Base-by-base conservation (phyloP, 2,329 filamentous ascomycete species). In the Neofusicoccum kwambonambiense region DNA sequence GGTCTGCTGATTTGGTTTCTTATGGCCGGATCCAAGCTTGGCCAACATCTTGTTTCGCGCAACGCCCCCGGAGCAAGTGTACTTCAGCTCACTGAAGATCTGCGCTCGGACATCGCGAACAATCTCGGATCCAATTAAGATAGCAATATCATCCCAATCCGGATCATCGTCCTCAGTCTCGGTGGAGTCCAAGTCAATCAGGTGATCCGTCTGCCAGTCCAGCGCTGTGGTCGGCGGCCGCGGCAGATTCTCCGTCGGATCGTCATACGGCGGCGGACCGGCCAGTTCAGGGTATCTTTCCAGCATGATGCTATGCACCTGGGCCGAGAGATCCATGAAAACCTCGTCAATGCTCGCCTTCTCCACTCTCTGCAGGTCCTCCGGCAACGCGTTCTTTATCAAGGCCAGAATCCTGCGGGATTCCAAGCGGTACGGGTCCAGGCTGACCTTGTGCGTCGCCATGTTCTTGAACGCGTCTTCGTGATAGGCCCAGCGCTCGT, bases 281-380 rank as follows among this genome's bases (percentile, higher is more conserved):
- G 76, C 75, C 57, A 98, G 78, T 74, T 95, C 89, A 0, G 91
- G 88, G 76, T 92, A 97, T 60, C 91, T 82, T 69, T 91, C 83
- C 45, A 97, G 77, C 56, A 99, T 79, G 34, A 90, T 82, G 2
- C 84, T 83, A 76, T 96, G 91, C 3, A 97, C 85, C 67, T 97
- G 90, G 0, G 90, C 89, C 9, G 92, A 96, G 57, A 99, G 78
- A 77, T 99, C 95, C 66, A 98, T 81, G 73, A 97, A 99, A 8
- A 97, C 93, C 77, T 99, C 95, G 75, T 99, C 95, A 64, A 98
- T 91, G 72, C 92, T 90, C 17, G 94, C 95, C 75, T 98, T 99
- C 80, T 99, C 94, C 50, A 97, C 87, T 71, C 84, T 87, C 74
- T 92, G 90, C 67, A 88, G 75, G 49, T 85, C 77, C 0, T 83